Base-by-base conservation (phyloP, 2,329 filamentous ascomycete species). In the Fusarium irregulare region DNA sequence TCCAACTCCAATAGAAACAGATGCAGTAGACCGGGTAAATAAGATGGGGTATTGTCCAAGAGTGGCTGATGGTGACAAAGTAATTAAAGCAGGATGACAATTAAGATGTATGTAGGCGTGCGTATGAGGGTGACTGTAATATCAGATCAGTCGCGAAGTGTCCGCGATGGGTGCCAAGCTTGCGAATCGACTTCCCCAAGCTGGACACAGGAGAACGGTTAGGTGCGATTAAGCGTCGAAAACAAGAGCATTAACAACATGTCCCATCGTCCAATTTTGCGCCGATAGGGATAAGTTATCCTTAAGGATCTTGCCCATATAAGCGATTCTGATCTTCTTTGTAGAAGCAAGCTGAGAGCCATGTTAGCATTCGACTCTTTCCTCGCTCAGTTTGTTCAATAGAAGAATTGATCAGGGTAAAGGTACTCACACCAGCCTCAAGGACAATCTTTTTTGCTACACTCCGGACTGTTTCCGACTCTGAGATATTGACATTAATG, bases 261-360 rank as follows among this genome's bases (percentile, higher is more conserved):
- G 87, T 37, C 89, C 92, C 65, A 87, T 85, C 73, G 89, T 87
- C 92, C 93, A 97, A 50, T 91, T 92, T 73, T 96, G 91, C 5
- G 86, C 85, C 46, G 83, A 79, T 20, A 97, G 82, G 1, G 90
- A 85, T 21, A 87, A 78, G 56, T 85, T 85, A 69, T 95, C 92
- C 70, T 90, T 89, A 47, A 97, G 85, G 53, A 94, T 88, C 77
- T 90, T 93, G 71, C 94, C 94, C 79, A 96, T 86, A 78, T 97
- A 97, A 21, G 89, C 90, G 63, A 97, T 87, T 56, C 89, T 88
- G 53, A 97, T 83, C 49, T 84, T 87, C 66, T 88, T 88, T 46
- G 82, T 83, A 10, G 83, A 77, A 3, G 85, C 79, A 32, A 94
- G 82, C 91, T 92, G 72, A 18, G 14, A 37, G 8, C 4, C 2